phyloP scores from a whole-genome alignment of 768 basidiomycete genomes.

The Lactifluus piperatus region DNA sequence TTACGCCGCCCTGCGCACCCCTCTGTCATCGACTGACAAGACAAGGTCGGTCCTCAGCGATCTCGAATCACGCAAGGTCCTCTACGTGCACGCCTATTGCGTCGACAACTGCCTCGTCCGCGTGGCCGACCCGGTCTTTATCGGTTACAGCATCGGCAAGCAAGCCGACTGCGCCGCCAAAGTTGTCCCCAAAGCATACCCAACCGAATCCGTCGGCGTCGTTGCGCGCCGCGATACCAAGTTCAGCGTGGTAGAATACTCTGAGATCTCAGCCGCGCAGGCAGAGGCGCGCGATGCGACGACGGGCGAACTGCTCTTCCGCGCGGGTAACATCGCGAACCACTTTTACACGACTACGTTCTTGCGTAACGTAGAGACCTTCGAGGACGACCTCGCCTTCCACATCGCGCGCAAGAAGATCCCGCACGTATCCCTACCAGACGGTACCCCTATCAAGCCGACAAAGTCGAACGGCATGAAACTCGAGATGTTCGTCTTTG shows the following conservation, averaged over 20 bases:
- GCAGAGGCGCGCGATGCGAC: constrained; percentile 63
- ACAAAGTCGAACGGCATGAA: constrained; percentile 97
- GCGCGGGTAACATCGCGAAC: constrained; percentile 96
- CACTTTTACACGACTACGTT: constrained; percentile 93
- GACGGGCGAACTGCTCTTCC: constrained; percentile 75
- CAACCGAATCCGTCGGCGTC: constrained; percentile 92
- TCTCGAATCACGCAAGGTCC: constrained; percentile 61
- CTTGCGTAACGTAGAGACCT: constrained; percentile 65
- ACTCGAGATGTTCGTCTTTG: constrained; percentile 96
- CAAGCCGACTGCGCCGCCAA: constrained; percentile 90
- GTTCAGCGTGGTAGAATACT: constrained; percentile 94
- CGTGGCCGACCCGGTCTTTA: constrained; percentile 94
- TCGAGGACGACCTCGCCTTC: constrained; percentile 87
- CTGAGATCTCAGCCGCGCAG: constrained; percentile 85
- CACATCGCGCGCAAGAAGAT: constrained; percentile 99
- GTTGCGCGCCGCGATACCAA: constrained; percentile 77
- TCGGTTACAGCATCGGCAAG: constrained; percentile 88
- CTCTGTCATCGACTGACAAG: constrained; percentile 51
- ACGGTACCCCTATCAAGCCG: constrained; percentile 70
- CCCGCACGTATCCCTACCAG: constrained; percentile 61
- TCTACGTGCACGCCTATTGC: constrained; percentile 91
- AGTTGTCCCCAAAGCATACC: constrained; percentile 83
- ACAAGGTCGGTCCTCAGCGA: constrained; percentile 77
- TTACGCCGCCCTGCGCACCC: constrained; percentile 84
- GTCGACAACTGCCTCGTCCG: constrained; percentile 99